Conservation (phyloP, 2,329 filamentous ascomycete species). For the Trichoderma endophyticum region DNA sequence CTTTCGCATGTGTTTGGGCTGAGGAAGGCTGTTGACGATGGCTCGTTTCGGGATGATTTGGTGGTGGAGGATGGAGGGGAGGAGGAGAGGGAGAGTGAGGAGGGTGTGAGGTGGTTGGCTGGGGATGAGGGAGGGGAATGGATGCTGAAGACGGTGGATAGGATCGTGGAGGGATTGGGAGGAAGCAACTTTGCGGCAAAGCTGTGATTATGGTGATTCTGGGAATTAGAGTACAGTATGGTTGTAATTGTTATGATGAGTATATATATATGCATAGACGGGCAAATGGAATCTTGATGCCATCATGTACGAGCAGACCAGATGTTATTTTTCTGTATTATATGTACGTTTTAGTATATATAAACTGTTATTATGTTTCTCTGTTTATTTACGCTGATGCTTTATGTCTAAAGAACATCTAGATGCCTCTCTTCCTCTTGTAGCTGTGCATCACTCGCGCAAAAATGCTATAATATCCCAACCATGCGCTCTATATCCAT, state of each 20-base stretch:
- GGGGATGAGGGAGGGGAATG: conserved; percentile 47
- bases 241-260: background rate
- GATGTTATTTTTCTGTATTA: background rate
- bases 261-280: background rate
- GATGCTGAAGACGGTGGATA: conserved; percentile 44
- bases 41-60: conserved; percentile 43
- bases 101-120: conserved; percentile 40
- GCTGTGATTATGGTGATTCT: conserved; percentile 9
- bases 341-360: background rate
- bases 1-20: conserved; percentile 77
- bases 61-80: conserved; percentile 35
- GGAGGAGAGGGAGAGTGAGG: conserved; percentile 34
- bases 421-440: background rate
- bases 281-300: background rate
- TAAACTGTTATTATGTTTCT: too few species aligned
- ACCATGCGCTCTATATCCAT: background rate
- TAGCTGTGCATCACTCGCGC: background rate
- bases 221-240: background rate
- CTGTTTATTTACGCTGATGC: background rate
- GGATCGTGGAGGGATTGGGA: conserved; percentile 45
- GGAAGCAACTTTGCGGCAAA: conserved; percentile 39
- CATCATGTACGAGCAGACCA: background rate
- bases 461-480: background rate
- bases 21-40: conserved; percentile 71
- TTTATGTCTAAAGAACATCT: background rate